These are phyloP conservation scores for Durusdinium trenchii DNA, from an alignment of 73 alveolate species.

Conservation along the genomic window DNA sequence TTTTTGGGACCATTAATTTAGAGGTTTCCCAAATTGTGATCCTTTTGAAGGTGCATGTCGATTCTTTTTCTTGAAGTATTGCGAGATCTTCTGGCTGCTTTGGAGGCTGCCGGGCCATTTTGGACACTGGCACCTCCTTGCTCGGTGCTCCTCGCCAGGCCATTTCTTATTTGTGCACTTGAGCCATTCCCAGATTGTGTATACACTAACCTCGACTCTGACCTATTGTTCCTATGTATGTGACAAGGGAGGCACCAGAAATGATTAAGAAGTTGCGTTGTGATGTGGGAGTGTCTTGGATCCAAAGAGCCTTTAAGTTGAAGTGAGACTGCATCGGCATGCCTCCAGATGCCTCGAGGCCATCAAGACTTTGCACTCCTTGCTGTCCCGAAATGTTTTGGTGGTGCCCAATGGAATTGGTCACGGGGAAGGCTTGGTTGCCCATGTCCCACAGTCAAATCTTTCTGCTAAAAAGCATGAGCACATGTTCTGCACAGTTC, in stretches of 20 bases:
- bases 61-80: background rate
- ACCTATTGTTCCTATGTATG: no score
- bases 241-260: no score
- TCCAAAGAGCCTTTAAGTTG: no score
- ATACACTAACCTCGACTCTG: no score
- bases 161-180: background rate
- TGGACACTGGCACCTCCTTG: slow-evolving; percentile 92
- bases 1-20: no score
- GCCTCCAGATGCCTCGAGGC: background rate
- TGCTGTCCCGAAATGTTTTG: slow-evolving; percentile 81
- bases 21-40: no score
- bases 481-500: no score
- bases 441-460: background rate
- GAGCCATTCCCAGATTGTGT: no score
- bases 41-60: no score
- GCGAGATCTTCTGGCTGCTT: background rate
- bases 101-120: slow-evolving; percentile 86
- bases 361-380: slow-evolving; percentile 79
- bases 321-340: no score
- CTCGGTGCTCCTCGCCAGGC: slow-evolving; percentile 94
- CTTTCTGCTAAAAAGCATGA: background rate
- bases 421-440: slow-evolving; percentile 45
- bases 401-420: slow-evolving; percentile 86
- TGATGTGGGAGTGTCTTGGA: no score
- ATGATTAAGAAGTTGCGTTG: no score